phyloP scores from a whole-genome alignment of 768 basidiomycete species.

The Macrolepiota albuminosa region DNA sequence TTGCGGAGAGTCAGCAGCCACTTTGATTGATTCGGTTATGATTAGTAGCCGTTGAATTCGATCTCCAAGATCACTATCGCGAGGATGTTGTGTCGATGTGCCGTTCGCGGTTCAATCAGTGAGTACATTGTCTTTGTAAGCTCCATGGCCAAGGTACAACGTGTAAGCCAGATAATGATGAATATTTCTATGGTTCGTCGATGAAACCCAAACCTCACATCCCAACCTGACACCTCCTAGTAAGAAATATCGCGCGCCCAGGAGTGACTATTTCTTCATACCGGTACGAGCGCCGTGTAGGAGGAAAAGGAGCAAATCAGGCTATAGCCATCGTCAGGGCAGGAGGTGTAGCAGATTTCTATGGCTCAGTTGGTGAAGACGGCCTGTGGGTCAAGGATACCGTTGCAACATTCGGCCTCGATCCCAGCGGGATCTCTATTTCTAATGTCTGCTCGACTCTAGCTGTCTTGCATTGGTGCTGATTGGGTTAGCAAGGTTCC shows the following conservation, averaged over 20 bases:
- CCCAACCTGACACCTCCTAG: slow-evolving; percentile 21
- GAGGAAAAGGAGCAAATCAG: slow-evolving; percentile 65
- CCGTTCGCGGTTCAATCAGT: slow-evolving; percentile 48
- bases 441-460: slow-evolving; percentile 28
- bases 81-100: slow-evolving; percentile 4
- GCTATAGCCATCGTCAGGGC: slow-evolving; percentile 53
- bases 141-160: background rate
- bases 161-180: slow-evolving; percentile 42
- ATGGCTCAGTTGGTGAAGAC: slow-evolving; percentile 51
- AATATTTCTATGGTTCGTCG: slow-evolving; percentile 48
- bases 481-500: slow-evolving; percentile 30
- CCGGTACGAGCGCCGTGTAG: slow-evolving; percentile 42
- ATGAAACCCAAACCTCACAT: background rate
- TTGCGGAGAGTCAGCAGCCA: background rate
- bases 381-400: slow-evolving; percentile 43
- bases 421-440: slow-evolving; percentile 31
- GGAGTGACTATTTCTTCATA: slow-evolving; percentile 58
- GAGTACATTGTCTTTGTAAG: slow-evolving; percentile 13
- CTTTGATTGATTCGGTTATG: background rate
- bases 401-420: slow-evolving; percentile 35
- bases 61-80: background rate
- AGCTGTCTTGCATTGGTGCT: background rate
- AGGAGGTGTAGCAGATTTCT: slow-evolving; percentile 41
- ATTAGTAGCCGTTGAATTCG: background rate
- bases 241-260: slow-evolving; percentile 47